Conservation (phyloP, 495 filamentous ascomycete species). For the Aspergillus homomorphus region DNA sequence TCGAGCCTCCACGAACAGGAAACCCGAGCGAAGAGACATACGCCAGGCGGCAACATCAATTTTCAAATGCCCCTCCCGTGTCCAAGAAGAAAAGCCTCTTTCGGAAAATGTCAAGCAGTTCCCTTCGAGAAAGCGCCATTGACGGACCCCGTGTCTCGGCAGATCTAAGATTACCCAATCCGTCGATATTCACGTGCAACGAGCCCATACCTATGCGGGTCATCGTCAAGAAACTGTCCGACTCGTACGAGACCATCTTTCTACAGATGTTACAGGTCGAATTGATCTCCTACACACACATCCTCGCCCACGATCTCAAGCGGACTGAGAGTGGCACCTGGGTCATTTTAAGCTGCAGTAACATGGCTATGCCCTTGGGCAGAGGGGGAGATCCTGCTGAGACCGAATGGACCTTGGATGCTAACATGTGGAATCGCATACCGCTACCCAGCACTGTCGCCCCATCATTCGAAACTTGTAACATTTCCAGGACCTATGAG, state of each 20-base stretch:
- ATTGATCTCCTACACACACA: constrained; percentile 72
- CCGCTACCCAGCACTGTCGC: constrained; percentile 79
- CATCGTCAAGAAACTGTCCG: constrained; percentile 69
- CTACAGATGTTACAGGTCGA: constrained; percentile 78
- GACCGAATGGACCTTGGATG: constrained; percentile 64
- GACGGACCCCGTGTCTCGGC: constrained; percentile 56
- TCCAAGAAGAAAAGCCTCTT: constrained; percentile 57
- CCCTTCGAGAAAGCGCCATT: constrained; percentile 19
- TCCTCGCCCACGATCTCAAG: constrained; percentile 68
- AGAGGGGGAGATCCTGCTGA: constrained; percentile 55
- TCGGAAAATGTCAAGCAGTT: constrained; percentile 31
- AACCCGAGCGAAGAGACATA: constrained; percentile 73
- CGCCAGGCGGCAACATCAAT: constrained; percentile 76
- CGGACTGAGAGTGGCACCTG: constrained; percentile 64
- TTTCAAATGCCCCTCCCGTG: constrained; percentile 45
- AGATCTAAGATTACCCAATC: constrained; percentile 82
- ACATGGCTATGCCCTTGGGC: constrained; percentile 63
- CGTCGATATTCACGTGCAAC: constrained; percentile 85
- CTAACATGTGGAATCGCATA: constrained; percentile 62
- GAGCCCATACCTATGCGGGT: constrained; percentile 77
- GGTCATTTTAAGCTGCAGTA: constrained; percentile 64
- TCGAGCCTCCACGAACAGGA: constrained; percentile 77
- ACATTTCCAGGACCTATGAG: constrained; percentile 76
- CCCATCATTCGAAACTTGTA: constrained; percentile 85
- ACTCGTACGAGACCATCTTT: constrained; percentile 60